Conservation (phyloP, 2,329 filamentous ascomycete genomes). For the Aureobasidium sp. region DNA sequence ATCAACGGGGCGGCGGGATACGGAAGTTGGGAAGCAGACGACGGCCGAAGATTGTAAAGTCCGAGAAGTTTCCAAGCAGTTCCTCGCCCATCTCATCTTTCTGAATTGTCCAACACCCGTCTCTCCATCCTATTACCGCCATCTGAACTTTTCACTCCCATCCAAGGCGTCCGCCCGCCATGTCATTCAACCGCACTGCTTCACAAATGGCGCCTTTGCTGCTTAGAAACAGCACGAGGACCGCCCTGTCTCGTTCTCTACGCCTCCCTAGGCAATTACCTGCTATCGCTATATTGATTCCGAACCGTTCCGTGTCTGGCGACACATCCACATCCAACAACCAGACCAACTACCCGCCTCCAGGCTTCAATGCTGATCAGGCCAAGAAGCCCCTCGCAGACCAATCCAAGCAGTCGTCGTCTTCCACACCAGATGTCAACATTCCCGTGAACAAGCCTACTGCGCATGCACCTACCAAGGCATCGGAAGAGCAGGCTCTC, state of each 20-base stretch:
- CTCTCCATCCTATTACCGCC: slow-evolving; percentile 6
- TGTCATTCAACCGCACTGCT: slow-evolving; percentile 39
- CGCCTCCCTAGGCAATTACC: slow-evolving; percentile 44
- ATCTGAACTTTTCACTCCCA: neutral
- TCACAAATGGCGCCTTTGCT: slow-evolving; percentile 40
- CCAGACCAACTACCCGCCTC: slow-evolving; percentile 59
- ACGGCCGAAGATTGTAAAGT: no score
- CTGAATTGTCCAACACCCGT: neutral
- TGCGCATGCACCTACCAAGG: slow-evolving; percentile 38
- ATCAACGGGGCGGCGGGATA: no score
- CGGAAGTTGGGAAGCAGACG: no score
- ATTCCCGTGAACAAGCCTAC: slow-evolving; percentile 34
- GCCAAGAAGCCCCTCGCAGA: slow-evolving; percentile 72
- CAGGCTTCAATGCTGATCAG: slow-evolving; percentile 82
- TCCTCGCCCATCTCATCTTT: neutral
- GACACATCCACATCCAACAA: slow-evolving; percentile 46
- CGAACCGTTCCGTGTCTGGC: slow-evolving; percentile 45
- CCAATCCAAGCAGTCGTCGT: slow-evolving; percentile 20
- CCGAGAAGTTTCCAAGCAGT: neutral
- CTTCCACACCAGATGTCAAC: slow-evolving; percentile 18
- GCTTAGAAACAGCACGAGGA: slow-evolving; percentile 36
- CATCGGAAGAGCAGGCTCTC: slow-evolving; percentile 43
- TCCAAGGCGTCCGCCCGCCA: slow-evolving; percentile 25
- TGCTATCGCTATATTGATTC: slow-evolving; percentile 51
- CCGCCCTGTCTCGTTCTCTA: slow-evolving; percentile 32